Base-by-base conservation (phyloP, 2,329 filamentous ascomycete species). In the Xylaria hypoxylon region DNA sequence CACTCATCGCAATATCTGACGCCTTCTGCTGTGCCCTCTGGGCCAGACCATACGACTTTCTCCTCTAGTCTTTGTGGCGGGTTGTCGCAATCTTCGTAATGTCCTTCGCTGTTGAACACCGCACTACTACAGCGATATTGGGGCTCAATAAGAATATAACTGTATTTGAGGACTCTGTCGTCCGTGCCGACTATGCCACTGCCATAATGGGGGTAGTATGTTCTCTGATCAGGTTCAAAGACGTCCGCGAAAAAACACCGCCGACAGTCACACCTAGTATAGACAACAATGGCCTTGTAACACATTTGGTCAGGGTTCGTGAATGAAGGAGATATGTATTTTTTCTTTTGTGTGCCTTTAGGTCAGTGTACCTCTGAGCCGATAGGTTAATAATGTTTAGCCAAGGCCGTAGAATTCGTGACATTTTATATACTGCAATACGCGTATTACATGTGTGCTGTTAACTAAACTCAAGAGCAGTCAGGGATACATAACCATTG, bases 121-220 rank as follows among this genome's bases (percentile, higher is more conserved):
- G 19, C 42, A 10, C n/a, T 45, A 4, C 3, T 10, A 10, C 42
- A 45, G 1, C 42, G 5, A 19, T 45, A 6, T 3, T 11, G 6
- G 7, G 42, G n/a, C 2, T 19, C 7, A 3, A 45, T n/a, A 7
- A 45, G 5, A 6, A 45, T 22, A 6, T 19, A 19, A 5, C 6
- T 22, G 19, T 22, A 22, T 11, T 10, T 7, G 2, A 26, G 13
- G 45, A 7, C 4, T 28, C 8, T 17, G 1, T 26, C 24, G 3
- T 13, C 11, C 5, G 5, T 3, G 10, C 8, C 22, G 13, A 48
- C 45, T 1, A 48, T n/a, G 4, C 4, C 1, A 3, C 31, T 38
- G 17, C 31, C 50, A 31, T 52, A 38, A 11, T 52, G 50, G 5
- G 50, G 50, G 50, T 35, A 52, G 8, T 52, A 38, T 19, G 10